Evolutionary conservation across 805 yeast species (phyloP).

Genomic region (Lachancea lanzarotensis): DNA sequence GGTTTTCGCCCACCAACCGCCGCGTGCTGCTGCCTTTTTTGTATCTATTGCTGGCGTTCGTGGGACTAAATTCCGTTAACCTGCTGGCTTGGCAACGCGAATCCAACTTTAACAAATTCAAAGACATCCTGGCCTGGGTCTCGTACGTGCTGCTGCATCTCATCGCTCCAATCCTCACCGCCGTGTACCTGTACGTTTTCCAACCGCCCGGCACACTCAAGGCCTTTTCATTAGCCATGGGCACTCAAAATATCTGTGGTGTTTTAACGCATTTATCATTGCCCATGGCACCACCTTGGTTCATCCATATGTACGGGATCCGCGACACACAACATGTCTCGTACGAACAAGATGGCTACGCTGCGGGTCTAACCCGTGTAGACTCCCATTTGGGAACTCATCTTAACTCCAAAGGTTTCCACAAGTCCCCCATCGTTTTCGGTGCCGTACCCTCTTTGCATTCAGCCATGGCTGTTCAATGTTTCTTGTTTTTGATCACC

Average conservation of each 20-base stretch:
- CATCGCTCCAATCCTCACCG: slow-evolving; percentile 53
- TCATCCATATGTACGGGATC: slow-evolving; percentile 54
- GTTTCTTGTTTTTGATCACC: slow-evolving; percentile 39
- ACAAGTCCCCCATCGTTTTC: slow-evolving; percentile 61
- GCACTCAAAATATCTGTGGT: slow-evolving; percentile 54
- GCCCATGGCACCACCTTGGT: slow-evolving; percentile 77
- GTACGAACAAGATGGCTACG: slow-evolving; percentile 60
- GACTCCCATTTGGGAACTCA: slow-evolving; percentile 58
- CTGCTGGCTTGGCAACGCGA: slow-evolving; percentile 34
- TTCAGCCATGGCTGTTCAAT: slow-evolving; percentile 56
- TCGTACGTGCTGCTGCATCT: slow-evolving; percentile 58
- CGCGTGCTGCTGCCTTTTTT: slow-evolving; percentile 30
- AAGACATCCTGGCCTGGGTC: slow-evolving; percentile 55
- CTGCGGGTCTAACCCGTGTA: slow-evolving; percentile 64
- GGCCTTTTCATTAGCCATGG: slow-evolving; percentile 48
- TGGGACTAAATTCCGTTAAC: slow-evolving; percentile 42
- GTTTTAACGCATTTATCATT: slow-evolving; percentile 52
- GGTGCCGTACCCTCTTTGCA: slow-evolving; percentile 61
- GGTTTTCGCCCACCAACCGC: slow-evolving; percentile 13
- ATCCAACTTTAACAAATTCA: slow-evolving; percentile 35
- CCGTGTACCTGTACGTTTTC: slow-evolving; percentile 57
- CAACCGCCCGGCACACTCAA: slow-evolving; percentile 59
- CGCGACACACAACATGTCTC: slow-evolving; percentile 42
- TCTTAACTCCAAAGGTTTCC: slow-evolving; percentile 55
- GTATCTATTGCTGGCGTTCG: slow-evolving; percentile 36